phyloP scores from a whole-genome alignment of 345 rosid genomes.

The Gossypium turneri region DNA sequence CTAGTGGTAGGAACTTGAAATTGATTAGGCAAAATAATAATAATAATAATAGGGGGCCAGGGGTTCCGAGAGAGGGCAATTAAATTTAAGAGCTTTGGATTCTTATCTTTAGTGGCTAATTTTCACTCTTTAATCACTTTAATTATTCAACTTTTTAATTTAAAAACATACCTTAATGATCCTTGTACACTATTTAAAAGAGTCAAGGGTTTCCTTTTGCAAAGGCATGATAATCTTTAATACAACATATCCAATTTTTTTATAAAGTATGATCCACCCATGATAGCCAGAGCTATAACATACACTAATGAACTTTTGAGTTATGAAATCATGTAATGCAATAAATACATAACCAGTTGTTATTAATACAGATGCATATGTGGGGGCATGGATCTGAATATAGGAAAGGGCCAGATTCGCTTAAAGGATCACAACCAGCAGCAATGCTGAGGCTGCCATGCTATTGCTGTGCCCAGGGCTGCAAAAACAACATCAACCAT shows the following conservation, averaged over 20 bases:
- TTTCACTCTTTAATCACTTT: not conserved
- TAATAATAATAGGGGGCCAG: not conserved
- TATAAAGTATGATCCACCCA: not conserved
- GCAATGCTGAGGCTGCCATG: slow-evolving; percentile 85
- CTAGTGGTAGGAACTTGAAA: slow-evolving; percentile 18
- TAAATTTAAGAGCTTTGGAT: slow-evolving; percentile 23
- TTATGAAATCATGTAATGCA: too few species aligned
- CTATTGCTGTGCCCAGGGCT: slow-evolving; percentile 70
- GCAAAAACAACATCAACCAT: slow-evolving; percentile 85
- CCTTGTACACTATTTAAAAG: not conserved
- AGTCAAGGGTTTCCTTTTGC: slow-evolving; percentile 3
- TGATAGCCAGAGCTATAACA: not conserved
- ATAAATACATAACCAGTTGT: not conserved
- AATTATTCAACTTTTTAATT: slow-evolving; percentile 1
- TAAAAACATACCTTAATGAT: not conserved
- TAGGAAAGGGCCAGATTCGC: slow-evolving; percentile 71
- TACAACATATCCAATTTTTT: not conserved
- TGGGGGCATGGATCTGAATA: slow-evolving; percentile 89
- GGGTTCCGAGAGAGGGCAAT: not conserved
- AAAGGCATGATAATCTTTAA: not conserved
- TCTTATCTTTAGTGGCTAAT: slow-evolving; percentile 15
- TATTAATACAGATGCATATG: slow-evolving; percentile 62
- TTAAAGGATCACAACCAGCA: slow-evolving; percentile 72
- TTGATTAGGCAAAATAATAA: slow-evolving; percentile 12
- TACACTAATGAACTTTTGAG: too few species aligned